phyloP scores from a whole-genome alignment of 2,329 filamentous ascomycete genomes.

The Mycosphaerella arachidis region DNA sequence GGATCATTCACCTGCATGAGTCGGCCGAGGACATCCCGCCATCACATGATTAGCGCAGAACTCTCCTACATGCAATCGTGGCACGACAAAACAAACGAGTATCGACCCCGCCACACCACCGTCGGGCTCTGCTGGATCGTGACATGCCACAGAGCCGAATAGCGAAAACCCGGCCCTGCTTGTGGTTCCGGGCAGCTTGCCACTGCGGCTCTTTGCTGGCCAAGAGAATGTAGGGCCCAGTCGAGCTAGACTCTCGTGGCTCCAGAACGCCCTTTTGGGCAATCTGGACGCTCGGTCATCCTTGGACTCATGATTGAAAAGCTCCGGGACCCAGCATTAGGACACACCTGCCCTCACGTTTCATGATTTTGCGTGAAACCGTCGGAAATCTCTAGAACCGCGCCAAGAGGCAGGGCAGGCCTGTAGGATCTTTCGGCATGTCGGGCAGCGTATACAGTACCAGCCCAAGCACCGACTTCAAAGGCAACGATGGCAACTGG shows the following conservation, averaged over 20 bases:
- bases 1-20: neutral
- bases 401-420: neutral
- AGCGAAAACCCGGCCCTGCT: neutral
- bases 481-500: slow-evolving; percentile 8
- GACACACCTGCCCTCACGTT: neutral
- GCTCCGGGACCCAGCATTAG: neutral
- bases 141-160: neutral
- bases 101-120: neutral
- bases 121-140: neutral
- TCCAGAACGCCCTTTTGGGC: neutral
- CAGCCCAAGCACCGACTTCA: neutral
- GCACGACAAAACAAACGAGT: neutral
- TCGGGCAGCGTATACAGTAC: neutral
- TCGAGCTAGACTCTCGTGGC: neutral
- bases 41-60: neutral
- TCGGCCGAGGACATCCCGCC: neutral
- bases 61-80: neutral
- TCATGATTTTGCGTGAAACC: neutral
- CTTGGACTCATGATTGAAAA: neutral
- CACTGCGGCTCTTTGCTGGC: neutral
- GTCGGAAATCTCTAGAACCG: neutral
- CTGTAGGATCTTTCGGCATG: neutral
- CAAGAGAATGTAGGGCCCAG: no score
- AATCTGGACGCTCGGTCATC: neutral
- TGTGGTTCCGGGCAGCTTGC: neutral